phyloP scores from a whole-genome alignment of 139 green algal genomes.

The Pleodorina starrii region DNA sequence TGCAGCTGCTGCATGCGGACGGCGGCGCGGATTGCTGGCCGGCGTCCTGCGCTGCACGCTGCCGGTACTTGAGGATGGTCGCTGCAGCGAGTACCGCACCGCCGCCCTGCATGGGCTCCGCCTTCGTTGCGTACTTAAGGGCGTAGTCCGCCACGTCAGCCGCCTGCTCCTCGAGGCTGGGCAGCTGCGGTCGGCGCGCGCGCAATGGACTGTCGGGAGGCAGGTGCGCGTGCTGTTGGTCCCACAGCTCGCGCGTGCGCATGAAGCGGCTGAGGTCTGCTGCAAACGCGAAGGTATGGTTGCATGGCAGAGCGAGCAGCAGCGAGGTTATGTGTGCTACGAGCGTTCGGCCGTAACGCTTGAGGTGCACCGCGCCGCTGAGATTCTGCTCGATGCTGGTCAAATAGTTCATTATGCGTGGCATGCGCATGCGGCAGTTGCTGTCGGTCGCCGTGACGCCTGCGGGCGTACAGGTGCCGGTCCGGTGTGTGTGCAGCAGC shows the following conservation, averaged over 20 bases:
- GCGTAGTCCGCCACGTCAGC: not conserved
- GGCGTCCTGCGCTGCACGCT: not conserved
- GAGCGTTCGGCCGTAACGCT: not conserved
- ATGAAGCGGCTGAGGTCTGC: not conserved
- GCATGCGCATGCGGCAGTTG: conserved; percentile 23
- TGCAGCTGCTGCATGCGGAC: no score
- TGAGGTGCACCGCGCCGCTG: not conserved
- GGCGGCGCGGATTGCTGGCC: no score
- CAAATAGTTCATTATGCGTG: not conserved
- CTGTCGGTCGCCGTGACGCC: not conserved
- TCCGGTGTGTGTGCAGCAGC: not conserved
- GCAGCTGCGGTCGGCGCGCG: not conserved
- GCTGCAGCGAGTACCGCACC: not conserved
- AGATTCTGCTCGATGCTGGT: not conserved
- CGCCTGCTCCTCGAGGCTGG: not conserved
- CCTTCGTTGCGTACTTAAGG: conserved; percentile 15
- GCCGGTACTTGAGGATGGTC: not conserved
- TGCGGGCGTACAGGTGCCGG: not conserved
- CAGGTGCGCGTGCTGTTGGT: not conserved
- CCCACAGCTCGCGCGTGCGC: not conserved
- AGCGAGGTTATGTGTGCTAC: not conserved
- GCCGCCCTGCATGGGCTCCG: not conserved
- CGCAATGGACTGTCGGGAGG: not conserved
- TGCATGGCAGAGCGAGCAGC: conserved; percentile 1
- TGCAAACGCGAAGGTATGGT: not conserved